These are phyloP conservation scores for Escovopsis sp. DNA, from an alignment of 2,329 filamentous ascomycete genomes.

Conservation along the genomic window DNA sequence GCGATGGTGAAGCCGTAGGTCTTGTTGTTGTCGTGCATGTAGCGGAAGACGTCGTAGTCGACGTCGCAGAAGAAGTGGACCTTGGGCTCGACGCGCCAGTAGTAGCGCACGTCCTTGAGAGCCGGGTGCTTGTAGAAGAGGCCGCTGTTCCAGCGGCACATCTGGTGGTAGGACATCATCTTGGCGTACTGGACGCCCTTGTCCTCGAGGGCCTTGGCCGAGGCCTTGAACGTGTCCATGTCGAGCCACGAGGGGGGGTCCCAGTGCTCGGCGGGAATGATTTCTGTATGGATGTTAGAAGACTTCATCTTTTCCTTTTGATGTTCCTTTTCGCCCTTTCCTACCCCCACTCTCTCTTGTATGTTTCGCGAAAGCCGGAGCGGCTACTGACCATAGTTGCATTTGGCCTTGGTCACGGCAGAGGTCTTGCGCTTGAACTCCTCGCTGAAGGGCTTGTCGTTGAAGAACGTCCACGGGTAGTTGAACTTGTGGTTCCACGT, in stretches of 20 bases:
- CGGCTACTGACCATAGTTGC: constrained; percentile 45
- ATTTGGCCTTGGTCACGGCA: constrained; percentile 76
- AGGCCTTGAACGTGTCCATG: constrained; percentile 70
- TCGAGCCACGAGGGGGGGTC: constrained; percentile 86
- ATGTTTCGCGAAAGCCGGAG: background rate
- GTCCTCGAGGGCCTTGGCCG: constrained; percentile 66
- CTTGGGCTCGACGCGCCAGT: constrained; percentile 97
- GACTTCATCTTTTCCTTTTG: background rate
- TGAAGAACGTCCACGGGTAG: constrained; percentile 99
- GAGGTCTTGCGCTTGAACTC: constrained; percentile 80
- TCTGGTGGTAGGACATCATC: constrained; percentile 88
- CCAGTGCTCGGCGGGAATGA: constrained; percentile 94
- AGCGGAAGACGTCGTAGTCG: constrained; percentile 96
- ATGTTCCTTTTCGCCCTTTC: too few species aligned
- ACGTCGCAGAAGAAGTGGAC: constrained; percentile 99
- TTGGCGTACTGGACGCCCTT: constrained; percentile 81
- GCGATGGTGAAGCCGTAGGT: constrained; percentile 98
- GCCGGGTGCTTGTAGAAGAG: constrained; percentile 96
- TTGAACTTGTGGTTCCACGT: constrained; percentile 99
- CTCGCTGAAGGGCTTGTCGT: constrained; percentile 82
- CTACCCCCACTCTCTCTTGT: too few species aligned
- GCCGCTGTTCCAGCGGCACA: constrained; percentile 98
- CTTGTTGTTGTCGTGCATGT: constrained; percentile 97
- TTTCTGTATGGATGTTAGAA: constrained; percentile 35
- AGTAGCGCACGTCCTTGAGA: constrained; percentile 68